Conservation (phyloP, 805 yeast genomes). For the Candida germanica region DNA sequence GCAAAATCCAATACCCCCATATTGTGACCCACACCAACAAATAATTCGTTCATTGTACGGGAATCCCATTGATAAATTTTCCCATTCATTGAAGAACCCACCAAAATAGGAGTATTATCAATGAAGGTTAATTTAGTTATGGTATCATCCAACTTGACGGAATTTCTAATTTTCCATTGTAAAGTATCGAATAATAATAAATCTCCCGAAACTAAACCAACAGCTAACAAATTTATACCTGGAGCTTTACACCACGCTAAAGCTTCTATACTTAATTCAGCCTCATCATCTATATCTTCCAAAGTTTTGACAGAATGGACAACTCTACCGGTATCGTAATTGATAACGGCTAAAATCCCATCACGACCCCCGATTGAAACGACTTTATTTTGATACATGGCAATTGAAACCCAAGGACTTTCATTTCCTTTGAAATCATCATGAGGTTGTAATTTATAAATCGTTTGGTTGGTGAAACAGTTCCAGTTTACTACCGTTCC, state of each 20-base stretch:
- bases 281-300: slow-evolving; percentile 47
- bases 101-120: slow-evolving; percentile 52
- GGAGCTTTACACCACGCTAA: slow-evolving; percentile 68
- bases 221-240: slow-evolving; percentile 61
- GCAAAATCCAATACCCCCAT: slow-evolving; percentile 91
- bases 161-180: slow-evolving; percentile 82
- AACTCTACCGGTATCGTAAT: slow-evolving; percentile 68
- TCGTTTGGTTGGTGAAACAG: slow-evolving; percentile 69
- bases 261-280: slow-evolving; percentile 51
- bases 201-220: slow-evolving; percentile 87
- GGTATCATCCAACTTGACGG: slow-evolving; percentile 67
- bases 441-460: slow-evolving; percentile 60
- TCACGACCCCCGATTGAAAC: slow-evolving; percentile 82
- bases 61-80: slow-evolving; percentile 83
- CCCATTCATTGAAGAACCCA: slow-evolving; percentile 83
- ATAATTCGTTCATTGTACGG: slow-evolving; percentile 74
- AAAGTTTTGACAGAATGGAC: slow-evolving; percentile 64
- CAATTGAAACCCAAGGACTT: slow-evolving; percentile 86
- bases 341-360: slow-evolving; percentile 78
- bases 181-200: slow-evolving; percentile 77
- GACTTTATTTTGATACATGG: slow-evolving; percentile 49
- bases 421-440: slow-evolving; percentile 67
- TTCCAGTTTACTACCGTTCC: slow-evolving; percentile 88
- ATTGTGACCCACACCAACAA: slow-evolving; percentile 86
- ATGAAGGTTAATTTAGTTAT: slow-evolving; percentile 76